Base-by-base conservation (phyloP, 2,329 filamentous ascomycete species). In the Epichloe brachyelytri region DNA sequence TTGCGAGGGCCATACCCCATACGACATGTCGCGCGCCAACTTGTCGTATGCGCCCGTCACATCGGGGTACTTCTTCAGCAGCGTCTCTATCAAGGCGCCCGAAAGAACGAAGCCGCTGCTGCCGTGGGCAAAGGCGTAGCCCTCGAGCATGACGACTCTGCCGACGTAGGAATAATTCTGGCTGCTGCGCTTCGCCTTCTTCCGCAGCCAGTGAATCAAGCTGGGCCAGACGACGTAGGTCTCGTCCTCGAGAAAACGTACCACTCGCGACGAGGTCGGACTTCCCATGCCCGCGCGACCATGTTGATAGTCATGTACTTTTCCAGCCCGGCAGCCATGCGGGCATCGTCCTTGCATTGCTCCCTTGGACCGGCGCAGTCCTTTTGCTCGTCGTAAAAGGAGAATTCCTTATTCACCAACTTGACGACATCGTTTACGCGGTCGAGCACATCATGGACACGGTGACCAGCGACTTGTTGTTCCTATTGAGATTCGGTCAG, bases 241-340 rank as follows among this genome's bases (percentile, higher is more conserved):
- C 57, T 81, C 78, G 34, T 75, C 75, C 56, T 80, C 78, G 56
- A 76, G 72, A 56, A 80, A 50, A 81, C 70, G 57, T 79, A 82
- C 77, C 78, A 82, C 51, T 78, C 72, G 45, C 63, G 68, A 40
- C 70, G 62, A 3, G 77, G 77, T 3, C 75, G 72, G 68, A 75
- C 68, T 43, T 68, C 66, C 70, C 76, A 80, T 1, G 77, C 71
- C 52, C 77, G 72, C 58, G 77, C 68, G 43, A 79, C 67, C 68
- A 80, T 79, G 56, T 77, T 76, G 46, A 80, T 63, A 59, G 78
- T 79, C 63, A 81, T 82, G 66, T 78, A 81, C 65, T 79, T 80
- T 62, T 82, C 78, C 55, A 82, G 63, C 48, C 69, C 69, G 76
- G 77, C 80, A 11, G 68, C 69, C 41, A 62, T 68, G 50, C 57